These are phyloP conservation scores for Aquilaria malaccensis DNA, from an alignment of 345 rosid genomes.

Conservation along the genomic window DNA sequence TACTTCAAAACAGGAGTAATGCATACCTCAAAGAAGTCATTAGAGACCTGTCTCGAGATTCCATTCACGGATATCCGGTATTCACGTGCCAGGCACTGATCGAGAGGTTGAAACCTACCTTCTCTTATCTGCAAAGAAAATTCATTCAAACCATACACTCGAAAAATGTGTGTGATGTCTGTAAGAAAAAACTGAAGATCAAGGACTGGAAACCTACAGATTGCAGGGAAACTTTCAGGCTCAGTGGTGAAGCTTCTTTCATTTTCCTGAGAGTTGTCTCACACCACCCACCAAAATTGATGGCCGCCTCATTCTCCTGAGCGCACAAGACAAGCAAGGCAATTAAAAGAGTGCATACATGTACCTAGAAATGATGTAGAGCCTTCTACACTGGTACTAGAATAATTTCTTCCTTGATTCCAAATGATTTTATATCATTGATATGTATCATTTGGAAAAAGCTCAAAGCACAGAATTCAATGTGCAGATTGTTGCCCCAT, in stretches of 20 bases:
- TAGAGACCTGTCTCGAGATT: slow-evolving; percentile 51
- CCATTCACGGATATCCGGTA: slow-evolving; percentile 54
- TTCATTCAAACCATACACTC: background rate
- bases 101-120: slow-evolving; percentile 85
- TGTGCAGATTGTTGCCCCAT: too few species aligned
- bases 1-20: background rate
- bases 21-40: slow-evolving; percentile 75
- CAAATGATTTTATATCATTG: background rate
- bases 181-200: background rate
- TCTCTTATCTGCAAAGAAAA: slow-evolving; percentile 55
- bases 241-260: slow-evolving; percentile 86
- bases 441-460: background rate
- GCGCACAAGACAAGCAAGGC: background rate
- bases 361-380: too few species aligned
- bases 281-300: slow-evolving; percentile 54
- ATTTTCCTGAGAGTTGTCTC: slow-evolving; percentile 45
- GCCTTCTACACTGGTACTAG: too few species aligned
- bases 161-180: too few species aligned
- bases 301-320: slow-evolving; percentile 58
- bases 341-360: too few species aligned
- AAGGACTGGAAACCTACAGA: slow-evolving; percentile 44
- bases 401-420: too few species aligned
- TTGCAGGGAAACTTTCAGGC: slow-evolving; percentile 75
- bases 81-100: slow-evolving; percentile 81
- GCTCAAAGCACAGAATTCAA: too few species aligned